These are phyloP conservation scores for Zasmidium angulare DNA, from an alignment of 2,329 filamentous ascomycete species.

Conservation along the genomic window DNA sequence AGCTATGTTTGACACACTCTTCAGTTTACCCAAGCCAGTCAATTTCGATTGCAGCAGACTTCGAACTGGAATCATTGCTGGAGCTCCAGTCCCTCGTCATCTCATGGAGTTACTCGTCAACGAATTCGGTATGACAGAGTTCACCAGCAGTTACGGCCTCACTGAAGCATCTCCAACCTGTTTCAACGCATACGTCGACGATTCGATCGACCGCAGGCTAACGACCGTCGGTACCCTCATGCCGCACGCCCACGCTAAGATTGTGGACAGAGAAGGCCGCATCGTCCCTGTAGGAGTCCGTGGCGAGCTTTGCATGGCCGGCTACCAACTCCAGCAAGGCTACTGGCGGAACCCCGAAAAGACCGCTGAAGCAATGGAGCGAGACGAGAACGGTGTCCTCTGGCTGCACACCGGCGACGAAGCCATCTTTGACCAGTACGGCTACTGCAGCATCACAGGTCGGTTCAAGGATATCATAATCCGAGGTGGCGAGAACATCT, in stretches of 20 bases:
- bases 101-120: conserved; percentile 73
- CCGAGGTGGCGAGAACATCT: conserved; percentile 67
- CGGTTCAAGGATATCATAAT: conserved; percentile 37
- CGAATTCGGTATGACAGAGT: conserved; percentile 73
- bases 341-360: conserved; percentile 70
- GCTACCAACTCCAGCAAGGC: conserved; percentile 69
- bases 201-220: conserved; percentile 65
- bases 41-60: conserved; percentile 51
- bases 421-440: conserved; percentile 48
- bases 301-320: conserved; percentile 75
- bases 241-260: conserved; percentile 72
- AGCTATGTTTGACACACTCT: conserved; percentile 74
- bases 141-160: conserved; percentile 57
- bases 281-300: conserved; percentile 65
- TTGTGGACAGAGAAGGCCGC: conserved; percentile 67
- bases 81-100: conserved; percentile 71
- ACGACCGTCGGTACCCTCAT: conserved; percentile 74
- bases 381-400: conserved; percentile 43
- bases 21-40: conserved; percentile 49
- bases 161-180: conserved; percentile 78
- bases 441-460: conserved; percentile 40
- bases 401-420: conserved; percentile 68
- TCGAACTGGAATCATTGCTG: conserved; percentile 76
- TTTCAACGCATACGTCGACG: conserved; percentile 76
- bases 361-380: conserved; percentile 69